phyloP scores from a whole-genome alignment of 2,329 filamentous ascomycete genomes.

The Ophiostoma sp. region DNA sequence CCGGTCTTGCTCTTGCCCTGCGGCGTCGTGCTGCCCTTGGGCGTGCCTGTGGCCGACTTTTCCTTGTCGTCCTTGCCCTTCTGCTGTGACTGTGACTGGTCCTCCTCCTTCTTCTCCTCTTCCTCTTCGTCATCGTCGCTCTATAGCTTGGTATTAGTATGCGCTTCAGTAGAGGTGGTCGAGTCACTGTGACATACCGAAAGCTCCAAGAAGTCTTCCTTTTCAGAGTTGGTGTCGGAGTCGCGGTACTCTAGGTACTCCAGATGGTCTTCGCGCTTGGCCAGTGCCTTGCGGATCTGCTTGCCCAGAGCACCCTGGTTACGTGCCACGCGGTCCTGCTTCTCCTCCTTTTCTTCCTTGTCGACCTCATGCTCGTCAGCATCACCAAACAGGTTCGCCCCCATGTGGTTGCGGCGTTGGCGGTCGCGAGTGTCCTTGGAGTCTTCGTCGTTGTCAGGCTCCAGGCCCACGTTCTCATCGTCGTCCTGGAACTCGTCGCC shows the following conservation, averaged over 20 bases:
- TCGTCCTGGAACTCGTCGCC: slow-evolving; percentile 80
- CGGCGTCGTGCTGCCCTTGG: slow-evolving; percentile 61
- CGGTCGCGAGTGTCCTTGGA: slow-evolving; percentile 64
- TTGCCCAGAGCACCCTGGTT: slow-evolving; percentile 70
- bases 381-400: slow-evolving; percentile 74
- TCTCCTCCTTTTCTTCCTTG: slow-evolving; percentile 64
- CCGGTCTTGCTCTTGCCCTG: slow-evolving; percentile 44
- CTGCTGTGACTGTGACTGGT: slow-evolving; percentile 48
- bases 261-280: slow-evolving; percentile 78
- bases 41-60: slow-evolving; percentile 49
- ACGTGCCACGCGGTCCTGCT: slow-evolving; percentile 60
- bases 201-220: slow-evolving; percentile 32
- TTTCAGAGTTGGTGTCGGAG: slow-evolving; percentile 62
- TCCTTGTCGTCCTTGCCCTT: slow-evolving; percentile 48
- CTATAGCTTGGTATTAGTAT: slow-evolving; percentile 28
- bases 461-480: slow-evolving; percentile 71
- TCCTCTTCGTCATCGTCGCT: slow-evolving; percentile 40
- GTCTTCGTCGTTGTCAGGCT: slow-evolving; percentile 76
- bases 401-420: slow-evolving; percentile 75
- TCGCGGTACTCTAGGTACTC: slow-evolving; percentile 84
- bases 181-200: slow-evolving; percentile 30
- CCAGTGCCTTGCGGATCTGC: slow-evolving; percentile 70
- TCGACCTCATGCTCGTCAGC: slow-evolving; percentile 67
- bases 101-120: slow-evolving; percentile 39
- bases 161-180: no score